Evolutionary conservation across 768 basidiomycete genomes (phyloP).

Genomic region (Lactifluus echinatus): DNA sequence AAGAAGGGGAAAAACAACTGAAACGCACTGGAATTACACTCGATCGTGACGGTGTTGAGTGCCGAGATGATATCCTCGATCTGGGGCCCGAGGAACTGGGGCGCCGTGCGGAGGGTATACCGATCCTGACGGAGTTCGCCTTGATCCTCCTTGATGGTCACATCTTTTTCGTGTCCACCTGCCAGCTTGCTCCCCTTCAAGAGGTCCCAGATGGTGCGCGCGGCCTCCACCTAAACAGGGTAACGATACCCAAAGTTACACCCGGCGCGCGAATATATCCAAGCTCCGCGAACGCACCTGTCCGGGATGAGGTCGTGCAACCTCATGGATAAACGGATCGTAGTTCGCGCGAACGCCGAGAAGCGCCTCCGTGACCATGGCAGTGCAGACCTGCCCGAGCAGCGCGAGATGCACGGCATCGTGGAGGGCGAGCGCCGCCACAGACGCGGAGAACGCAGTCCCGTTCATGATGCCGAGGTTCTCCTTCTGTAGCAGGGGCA

Average conservation of each 20-base stretch:
- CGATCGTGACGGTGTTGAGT: slow-evolving; percentile 53
- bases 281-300: slow-evolving; percentile 37
- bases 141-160: slow-evolving; percentile 60
- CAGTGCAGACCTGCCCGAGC: slow-evolving; percentile 65
- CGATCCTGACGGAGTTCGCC: slow-evolving; percentile 76
- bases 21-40: slow-evolving; percentile 73
- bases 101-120: slow-evolving; percentile 65
- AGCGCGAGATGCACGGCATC: slow-evolving; percentile 64
- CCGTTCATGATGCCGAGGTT: slow-evolving; percentile 79
- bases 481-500: slow-evolving; percentile 65
- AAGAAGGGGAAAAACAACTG: background rate
- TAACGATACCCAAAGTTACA: background rate
- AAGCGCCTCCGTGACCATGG: slow-evolving; percentile 78
- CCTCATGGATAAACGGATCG: slow-evolving; percentile 69
- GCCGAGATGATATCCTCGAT: slow-evolving; percentile 70
- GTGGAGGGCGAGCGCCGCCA: slow-evolving; percentile 62
- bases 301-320: slow-evolving; percentile 75
- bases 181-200: slow-evolving; percentile 66
- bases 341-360: slow-evolving; percentile 63
- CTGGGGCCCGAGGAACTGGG: slow-evolving; percentile 83
- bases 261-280: no score
- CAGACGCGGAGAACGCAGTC: slow-evolving; percentile 74
- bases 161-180: slow-evolving; percentile 52
- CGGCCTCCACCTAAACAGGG: slow-evolving; percentile 58
- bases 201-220: slow-evolving; percentile 58